A percentile compares a stretch with the other conserved stretches of the same genome.
Conservation (phyloP, 805 yeast species). For the Pichia paraexigua region DNA sequence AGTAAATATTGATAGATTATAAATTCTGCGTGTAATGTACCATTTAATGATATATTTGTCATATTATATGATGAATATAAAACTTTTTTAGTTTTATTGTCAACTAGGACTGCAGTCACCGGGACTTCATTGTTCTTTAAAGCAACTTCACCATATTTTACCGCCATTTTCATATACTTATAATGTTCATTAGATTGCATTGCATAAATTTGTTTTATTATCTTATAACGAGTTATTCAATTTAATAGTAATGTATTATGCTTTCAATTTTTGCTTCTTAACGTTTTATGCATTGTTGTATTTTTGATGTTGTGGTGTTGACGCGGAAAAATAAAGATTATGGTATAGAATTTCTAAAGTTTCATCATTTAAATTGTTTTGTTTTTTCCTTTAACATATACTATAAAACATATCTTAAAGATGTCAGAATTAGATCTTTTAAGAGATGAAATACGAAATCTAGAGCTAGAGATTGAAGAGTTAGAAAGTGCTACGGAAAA, state of each 20-base stretch:
- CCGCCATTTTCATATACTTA: constrained; percentile 43
- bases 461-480: constrained; percentile 9
- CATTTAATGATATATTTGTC: constrained; percentile 77
- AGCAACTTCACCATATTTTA: constrained; percentile 55
- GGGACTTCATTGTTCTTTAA: constrained; percentile 69
- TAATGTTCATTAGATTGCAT: constrained; percentile 17
- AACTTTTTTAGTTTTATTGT: constrained; percentile 32
- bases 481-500: constrained; percentile 7
- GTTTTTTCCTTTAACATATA: background rate
- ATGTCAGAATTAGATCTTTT: constrained; percentile 8
- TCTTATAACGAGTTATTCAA: too few species aligned
- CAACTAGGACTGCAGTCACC: constrained; percentile 69
- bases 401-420: background rate
- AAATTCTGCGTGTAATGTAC: constrained; percentile 91
- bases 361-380: background rate
- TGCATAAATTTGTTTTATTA: background rate
- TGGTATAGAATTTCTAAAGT: background rate
- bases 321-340: background rate
- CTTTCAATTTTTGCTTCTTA: too few species aligned
- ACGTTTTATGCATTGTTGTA: too few species aligned
- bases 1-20: constrained; percentile 59
- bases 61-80: constrained; percentile 77
- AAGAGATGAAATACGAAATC: constrained; percentile 7
- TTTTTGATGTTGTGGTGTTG: too few species aligned
- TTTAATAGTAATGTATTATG: too few species aligned